Evolutionary conservation across 202 grass and related monocot species (phyloP), one percentile per base, ranked within the genome.

Genomic region (Dendrocalamus latiflorus): DNA sequence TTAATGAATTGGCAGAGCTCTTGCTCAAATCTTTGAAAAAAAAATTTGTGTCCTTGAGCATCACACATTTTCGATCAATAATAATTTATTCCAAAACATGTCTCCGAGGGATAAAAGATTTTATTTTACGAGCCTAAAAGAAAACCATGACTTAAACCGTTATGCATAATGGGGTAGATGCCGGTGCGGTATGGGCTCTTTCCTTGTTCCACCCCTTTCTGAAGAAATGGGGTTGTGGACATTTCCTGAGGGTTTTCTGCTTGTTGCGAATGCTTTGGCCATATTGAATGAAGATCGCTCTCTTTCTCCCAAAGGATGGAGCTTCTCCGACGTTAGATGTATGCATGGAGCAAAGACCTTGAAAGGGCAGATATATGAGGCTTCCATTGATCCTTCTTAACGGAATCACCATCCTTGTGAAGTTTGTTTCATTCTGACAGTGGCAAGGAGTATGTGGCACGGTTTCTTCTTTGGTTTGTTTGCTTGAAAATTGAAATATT

Each of bases 251-350:
- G 88, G 84, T 55, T 47, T 91, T 63, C 82, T 89, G 13, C 84
- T 91, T 22, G 30, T 94, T 16, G 89, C 81, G 24, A 94, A 94
- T 71, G 68, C 86, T 26, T 86, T 91, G 65, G 84, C 86, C 17
- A 89, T 91, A 80, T 15, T 94, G 37, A 91, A 94, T 54, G 84
- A 89, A 70, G 89, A 91, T 16, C 61, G 81, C 4, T 89, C 91
- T 81, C 81, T 94, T 61, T 64, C 81, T 78, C 83, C 89, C 8
- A 81, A 33, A 68, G 81, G 92, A 44, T 89, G 92, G 92, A 91
- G 86, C 65, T 89, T 91, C 80, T 82, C 89, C 56, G 86, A 89
- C 53, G 92, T 76, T 78, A 74, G 64, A 74, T 72, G 44, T 24
- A 75, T 47, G 18, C 73, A 80, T 0, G 72, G 79, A 54, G 58